Evolutionary conservation across 2,329 filamentous ascomycete species (phyloP).

Genomic region (Trichoderma lentiforme): DNA sequence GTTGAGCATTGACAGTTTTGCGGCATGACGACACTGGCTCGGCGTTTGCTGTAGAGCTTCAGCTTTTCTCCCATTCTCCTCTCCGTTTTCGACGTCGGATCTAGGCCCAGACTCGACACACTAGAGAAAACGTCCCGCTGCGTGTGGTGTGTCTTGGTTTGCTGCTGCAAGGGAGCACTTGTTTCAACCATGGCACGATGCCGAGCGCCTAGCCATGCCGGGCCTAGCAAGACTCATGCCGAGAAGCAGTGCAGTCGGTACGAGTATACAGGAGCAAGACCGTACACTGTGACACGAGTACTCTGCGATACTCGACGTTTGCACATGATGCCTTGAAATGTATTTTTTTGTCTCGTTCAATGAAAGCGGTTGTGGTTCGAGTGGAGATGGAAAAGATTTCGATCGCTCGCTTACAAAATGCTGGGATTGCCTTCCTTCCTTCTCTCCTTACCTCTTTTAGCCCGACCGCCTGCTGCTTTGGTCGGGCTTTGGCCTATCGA

Average conservation of each 20-base stretch:
- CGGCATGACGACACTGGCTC: background rate
- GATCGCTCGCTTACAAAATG: background rate
- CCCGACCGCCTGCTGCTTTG: slow-evolving; percentile 12
- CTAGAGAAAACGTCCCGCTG: background rate
- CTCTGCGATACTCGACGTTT: background rate
- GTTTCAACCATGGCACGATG: background rate
- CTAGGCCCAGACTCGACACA: background rate
- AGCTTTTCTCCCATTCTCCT: background rate
- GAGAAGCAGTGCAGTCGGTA: background rate
- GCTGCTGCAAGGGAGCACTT: background rate
- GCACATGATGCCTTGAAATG: background rate
- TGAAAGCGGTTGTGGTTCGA: background rate
- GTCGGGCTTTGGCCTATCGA: background rate
- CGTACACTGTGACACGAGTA: background rate
- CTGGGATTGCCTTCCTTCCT: background rate
- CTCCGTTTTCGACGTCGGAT: background rate
- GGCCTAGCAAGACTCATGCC: background rate
- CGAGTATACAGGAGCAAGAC: background rate
- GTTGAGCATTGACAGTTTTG: background rate
- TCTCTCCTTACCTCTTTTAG: background rate
- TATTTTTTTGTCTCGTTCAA: background rate
- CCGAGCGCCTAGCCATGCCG: background rate
- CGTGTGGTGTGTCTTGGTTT: background rate
- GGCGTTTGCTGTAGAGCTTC: background rate
- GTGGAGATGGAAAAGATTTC: background rate